These are phyloP conservation scores for Acacia acuminata DNA, from an alignment of 306 rosid genomes.

Conservation along the genomic window DNA sequence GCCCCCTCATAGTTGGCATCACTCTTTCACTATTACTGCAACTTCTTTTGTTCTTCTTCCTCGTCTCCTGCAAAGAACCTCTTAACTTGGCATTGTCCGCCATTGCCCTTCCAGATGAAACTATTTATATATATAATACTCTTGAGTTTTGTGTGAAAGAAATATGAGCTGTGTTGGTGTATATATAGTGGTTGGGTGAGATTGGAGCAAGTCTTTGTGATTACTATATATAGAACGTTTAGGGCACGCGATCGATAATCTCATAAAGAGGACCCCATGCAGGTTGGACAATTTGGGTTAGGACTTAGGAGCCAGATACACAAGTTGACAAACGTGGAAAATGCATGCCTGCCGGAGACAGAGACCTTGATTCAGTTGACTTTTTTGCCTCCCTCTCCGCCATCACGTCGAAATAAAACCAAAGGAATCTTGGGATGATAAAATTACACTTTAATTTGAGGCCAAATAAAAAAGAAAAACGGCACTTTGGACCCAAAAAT, in stretches of 20 bases:
- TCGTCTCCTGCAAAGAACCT: not conserved
- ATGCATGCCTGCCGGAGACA: not conserved
- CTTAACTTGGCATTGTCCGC: not conserved
- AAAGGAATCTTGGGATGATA: not conserved
- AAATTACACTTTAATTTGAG: not conserved
- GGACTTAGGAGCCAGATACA: not conserved
- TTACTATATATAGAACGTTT: not conserved
- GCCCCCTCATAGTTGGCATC: slow-evolving; percentile 32
- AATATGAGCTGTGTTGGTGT: not conserved
- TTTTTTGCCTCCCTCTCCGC: not conserved
- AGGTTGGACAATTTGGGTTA: not conserved
- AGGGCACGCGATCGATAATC: not conserved
- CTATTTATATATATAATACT: not conserved
- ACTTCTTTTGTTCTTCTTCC: not conserved
- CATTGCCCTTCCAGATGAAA: not conserved
- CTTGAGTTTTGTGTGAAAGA: not conserved
- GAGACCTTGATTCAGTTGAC: not conserved
- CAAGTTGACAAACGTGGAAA: not conserved
- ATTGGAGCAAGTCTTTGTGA: not conserved
- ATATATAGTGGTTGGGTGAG: not conserved
- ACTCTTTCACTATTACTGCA: not conserved
- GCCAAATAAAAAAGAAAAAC: no score
- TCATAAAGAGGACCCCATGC: not conserved
- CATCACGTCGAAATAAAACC: not conserved
- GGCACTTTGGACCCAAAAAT: not conserved